These are phyloP conservation scores for Raffaelea ambrosiae DNA, from an alignment of 2,329 filamentous ascomycete species.

Conservation along the genomic window DNA sequence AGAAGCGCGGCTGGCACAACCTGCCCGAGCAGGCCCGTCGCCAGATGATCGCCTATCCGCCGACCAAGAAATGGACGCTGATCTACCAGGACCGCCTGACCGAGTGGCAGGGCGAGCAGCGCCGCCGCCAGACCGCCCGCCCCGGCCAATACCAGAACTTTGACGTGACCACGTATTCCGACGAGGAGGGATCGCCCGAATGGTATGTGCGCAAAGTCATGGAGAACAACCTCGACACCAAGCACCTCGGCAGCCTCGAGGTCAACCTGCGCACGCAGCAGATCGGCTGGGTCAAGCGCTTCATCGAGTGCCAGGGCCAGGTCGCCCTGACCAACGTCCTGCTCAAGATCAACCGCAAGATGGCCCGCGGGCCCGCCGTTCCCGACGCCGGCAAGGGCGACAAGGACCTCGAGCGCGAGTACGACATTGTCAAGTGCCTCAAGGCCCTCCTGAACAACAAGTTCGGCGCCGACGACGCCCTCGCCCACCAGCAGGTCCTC, in stretches of 20 bases:
- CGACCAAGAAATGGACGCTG: constrained; percentile 94
- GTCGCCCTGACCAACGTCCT: constrained; percentile 91
- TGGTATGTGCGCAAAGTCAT: constrained; percentile 97
- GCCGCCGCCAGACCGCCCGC: constrained; percentile 67
- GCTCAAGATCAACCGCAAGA: constrained; percentile 85
- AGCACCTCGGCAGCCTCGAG: constrained; percentile 85
- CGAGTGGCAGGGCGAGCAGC: constrained; percentile 91
- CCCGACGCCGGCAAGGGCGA: constrained; percentile 53
- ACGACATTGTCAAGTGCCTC: constrained; percentile 95
- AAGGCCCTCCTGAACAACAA: constrained; percentile 99
- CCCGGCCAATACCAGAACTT: constrained; percentile 61
- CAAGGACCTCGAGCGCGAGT: constrained; percentile 81
- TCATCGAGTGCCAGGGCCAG: constrained; percentile 95
- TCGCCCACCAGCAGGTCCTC: constrained; percentile 83
- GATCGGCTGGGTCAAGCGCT: constrained; percentile 93
- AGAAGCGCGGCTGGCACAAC: constrained; percentile 96
- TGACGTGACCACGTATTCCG: constrained; percentile 67
- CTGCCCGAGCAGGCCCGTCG: constrained; percentile 87
- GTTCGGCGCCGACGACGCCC: constrained; percentile 92
- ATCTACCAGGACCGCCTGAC: constrained; percentile 91
- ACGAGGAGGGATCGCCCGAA: constrained; percentile 92
- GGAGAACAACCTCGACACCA: constrained; percentile 87
- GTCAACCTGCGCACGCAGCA: constrained; percentile 94
- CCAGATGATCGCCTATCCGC: constrained; percentile 93
- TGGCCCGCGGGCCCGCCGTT: constrained; percentile 62